Conservation (phyloP, 345 rosid species). For the Cardamine resedifolia region DNA sequence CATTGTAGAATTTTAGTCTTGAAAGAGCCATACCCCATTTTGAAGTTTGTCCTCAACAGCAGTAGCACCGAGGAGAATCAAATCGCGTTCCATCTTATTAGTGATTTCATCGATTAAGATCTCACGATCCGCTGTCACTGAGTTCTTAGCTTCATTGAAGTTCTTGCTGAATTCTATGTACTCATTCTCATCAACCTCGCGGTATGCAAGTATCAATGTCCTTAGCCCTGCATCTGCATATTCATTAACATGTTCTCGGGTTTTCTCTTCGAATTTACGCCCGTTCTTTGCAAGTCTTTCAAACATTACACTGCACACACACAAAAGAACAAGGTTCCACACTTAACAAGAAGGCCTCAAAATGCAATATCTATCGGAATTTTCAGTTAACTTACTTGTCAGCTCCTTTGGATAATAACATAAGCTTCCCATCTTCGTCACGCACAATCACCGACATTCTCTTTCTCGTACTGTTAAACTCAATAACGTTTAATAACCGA, state of each 20-base stretch:
- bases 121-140: slow-evolving; percentile 64
- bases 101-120: slow-evolving; percentile 69
- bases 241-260: slow-evolving; percentile 63
- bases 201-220: slow-evolving; percentile 91
- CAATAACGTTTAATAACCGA: slow-evolving; percentile 65
- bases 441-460: slow-evolving; percentile 93
- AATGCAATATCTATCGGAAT: slow-evolving; percentile 11
- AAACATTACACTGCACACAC: slow-evolving; percentile 71
- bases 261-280: slow-evolving; percentile 57
- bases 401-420: slow-evolving; percentile 90
- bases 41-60: slow-evolving; percentile 99
- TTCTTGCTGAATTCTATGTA: slow-evolving; percentile 59
- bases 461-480: slow-evolving; percentile 58
- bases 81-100: slow-evolving; percentile 63
- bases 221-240: slow-evolving; percentile 96
- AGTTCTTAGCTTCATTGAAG: slow-evolving; percentile 69
- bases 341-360: slow-evolving; percentile 15
- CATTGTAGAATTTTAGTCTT: not conserved
- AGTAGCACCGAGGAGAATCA: slow-evolving; percentile 90
- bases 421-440: slow-evolving; percentile 65
- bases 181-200: slow-evolving; percentile 76
- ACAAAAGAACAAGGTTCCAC: slow-evolving; percentile 12
- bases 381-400: slow-evolving; percentile 64
- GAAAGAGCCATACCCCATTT: slow-evolving; percentile 66
- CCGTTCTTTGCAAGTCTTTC: slow-evolving; percentile 73